A percentile compares a stretch with the other conserved stretches of the same genome.
Conservation (phyloP, 169 alveolate species). For the Plasmodium gaboni region DNA sequence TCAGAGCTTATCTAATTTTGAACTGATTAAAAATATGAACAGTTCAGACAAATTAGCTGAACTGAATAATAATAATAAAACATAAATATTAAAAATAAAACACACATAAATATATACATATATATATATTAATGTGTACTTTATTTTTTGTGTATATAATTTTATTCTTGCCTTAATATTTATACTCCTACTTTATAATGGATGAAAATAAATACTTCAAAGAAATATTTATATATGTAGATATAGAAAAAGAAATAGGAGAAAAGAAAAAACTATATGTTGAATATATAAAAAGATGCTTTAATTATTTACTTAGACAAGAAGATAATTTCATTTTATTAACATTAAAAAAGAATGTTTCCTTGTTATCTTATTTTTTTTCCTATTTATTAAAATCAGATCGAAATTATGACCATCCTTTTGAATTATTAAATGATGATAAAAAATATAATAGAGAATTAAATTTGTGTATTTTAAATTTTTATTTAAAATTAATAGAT, state of each 20-base stretch:
- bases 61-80: neutral
- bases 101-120: neutral
- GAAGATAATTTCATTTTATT: slow-evolving; percentile 47
- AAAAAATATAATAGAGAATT: neutral
- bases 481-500: slow-evolving; percentile 32
- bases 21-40: slow-evolving; percentile 19
- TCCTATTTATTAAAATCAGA: slow-evolving; percentile 28
- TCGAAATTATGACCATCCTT: slow-evolving; percentile 27
- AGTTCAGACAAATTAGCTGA: neutral
- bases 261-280: slow-evolving; percentile 20
- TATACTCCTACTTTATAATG: slow-evolving; percentile 9
- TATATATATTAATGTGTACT: neutral
- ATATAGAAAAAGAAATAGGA: neutral
- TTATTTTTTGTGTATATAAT: neutral
- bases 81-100: neutral
- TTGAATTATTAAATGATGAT: neutral
- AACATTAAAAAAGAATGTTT: slow-evolving; percentile 43
- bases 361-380: slow-evolving; percentile 49
- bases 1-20: slow-evolving; percentile 6
- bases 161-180: neutral
- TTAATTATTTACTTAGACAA: slow-evolving; percentile 27
- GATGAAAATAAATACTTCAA: slow-evolving; percentile 25
- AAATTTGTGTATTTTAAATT: slow-evolving; percentile 29
- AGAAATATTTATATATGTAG: slow-evolving; percentile 37
- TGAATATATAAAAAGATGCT: slow-evolving; percentile 40